Evolutionary conservation across 768 basidiomycete genomes (phyloP).

Genomic region (Mycena polygramma): DNA sequence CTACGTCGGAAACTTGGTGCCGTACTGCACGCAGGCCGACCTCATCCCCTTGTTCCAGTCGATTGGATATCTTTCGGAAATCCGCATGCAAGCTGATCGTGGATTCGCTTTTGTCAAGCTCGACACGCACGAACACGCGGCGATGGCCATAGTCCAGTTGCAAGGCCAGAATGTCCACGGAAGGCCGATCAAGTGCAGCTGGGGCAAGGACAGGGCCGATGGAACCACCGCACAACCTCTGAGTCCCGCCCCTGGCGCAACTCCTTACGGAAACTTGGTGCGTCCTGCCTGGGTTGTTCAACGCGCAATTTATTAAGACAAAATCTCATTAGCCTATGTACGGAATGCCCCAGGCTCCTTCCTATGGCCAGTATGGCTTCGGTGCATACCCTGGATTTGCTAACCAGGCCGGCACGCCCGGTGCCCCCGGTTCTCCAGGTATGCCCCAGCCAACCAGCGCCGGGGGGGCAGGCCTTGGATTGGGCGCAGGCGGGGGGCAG

Average conservation of each 20-base stretch:
- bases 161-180: conserved; percentile 98
- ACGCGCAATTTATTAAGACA: conserved; percentile 18
- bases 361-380: conserved; percentile 86
- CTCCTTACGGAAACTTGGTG: conserved; percentile 88
- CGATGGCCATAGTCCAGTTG: conserved; percentile 96
- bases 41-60: conserved; percentile 98
- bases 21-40: conserved; percentile 97
- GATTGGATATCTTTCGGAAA: conserved; percentile 98
- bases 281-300: conserved; percentile 41
- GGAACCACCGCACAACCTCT: conserved; percentile 71
- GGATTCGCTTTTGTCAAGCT: conserved; percentile 99
- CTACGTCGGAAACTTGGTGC: conserved; percentile 98
- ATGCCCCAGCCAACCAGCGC: conserved; percentile 70
- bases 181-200: conserved; percentile 96
- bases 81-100: conserved; percentile 98
- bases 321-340: conserved; percentile 74
- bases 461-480: conserved; percentile 67
- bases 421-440: conserved; percentile 66
- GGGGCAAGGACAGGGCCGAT: conserved; percentile 96
- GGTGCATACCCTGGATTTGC: conserved; percentile 81
- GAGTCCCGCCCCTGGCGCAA: conserved; percentile 71
- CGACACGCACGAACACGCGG: conserved; percentile 98
- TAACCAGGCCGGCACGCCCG: conserved; percentile 65
- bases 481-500: conserved; percentile 68
- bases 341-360: conserved; percentile 86